Evolutionary conservation across 306 rosid species (phyloP).

Genomic region (Abrus precatorius): DNA sequence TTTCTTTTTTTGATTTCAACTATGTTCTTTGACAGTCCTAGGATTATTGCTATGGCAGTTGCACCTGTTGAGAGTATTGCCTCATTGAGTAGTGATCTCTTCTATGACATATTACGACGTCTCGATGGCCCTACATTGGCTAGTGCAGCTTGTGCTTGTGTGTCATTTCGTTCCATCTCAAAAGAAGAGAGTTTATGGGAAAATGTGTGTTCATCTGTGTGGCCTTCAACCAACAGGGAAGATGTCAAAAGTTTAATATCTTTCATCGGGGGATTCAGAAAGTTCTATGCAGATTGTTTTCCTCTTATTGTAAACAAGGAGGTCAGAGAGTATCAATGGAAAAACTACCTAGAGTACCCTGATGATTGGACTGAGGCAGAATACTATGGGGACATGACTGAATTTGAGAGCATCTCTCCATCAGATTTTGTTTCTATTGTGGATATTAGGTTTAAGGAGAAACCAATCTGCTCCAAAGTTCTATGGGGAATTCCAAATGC

Average conservation of each 20-base stretch:
- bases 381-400: conserved; percentile 78
- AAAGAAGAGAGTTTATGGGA: conserved; percentile 93
- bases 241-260: conserved; percentile 80
- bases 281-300: conserved; percentile 89
- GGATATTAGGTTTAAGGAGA: conserved; percentile 77
- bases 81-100: conserved; percentile 80
- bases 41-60: conserved; percentile 54
- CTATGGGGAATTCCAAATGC: conserved; percentile 91
- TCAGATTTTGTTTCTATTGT: conserved; percentile 87
- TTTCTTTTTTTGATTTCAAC: conserved; percentile 25
- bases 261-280: conserved; percentile 84
- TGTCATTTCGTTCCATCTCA: conserved; percentile 78
- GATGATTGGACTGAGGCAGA: conserved; percentile 94
- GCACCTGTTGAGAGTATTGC: conserved; percentile 65
- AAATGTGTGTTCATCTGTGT: conserved; percentile 81
- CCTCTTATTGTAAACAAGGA: conserved; percentile 86
- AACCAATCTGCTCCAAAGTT: conserved; percentile 83
- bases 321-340: conserved; percentile 63
- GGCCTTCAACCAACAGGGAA: conserved; percentile 91
- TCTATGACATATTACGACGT: conserved; percentile 81
- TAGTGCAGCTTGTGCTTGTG: conserved; percentile 86
- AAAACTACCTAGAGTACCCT: conserved; percentile 66
- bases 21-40: conserved; percentile 52
- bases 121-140: conserved; percentile 90
- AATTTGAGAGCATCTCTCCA: conserved; percentile 64